A percentile compares a stretch with the other conserved stretches of the same genome.
Evolutionary conservation across 139 green algal genomes (phyloP).

Genomic region (Dunaliella sp.): DNA sequence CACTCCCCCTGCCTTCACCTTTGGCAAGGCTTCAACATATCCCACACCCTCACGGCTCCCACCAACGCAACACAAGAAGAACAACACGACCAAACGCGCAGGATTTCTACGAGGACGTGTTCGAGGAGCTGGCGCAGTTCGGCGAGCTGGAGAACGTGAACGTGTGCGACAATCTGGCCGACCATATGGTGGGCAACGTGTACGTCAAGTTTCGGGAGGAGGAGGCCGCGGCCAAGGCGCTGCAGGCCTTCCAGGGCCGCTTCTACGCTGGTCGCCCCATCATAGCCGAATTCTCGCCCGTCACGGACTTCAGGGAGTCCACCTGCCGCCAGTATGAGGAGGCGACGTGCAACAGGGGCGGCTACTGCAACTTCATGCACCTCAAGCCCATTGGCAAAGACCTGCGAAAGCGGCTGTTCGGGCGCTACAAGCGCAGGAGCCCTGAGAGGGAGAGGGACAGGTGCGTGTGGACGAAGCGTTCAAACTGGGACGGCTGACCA

Average conservation of each 20-base stretch:
- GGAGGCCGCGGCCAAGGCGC: conserved; percentile 68
- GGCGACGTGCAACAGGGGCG: conserved; percentile 92
- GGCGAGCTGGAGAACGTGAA: conserved; percentile 96
- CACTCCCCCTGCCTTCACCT: no score
- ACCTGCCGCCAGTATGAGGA: conserved; percentile 98
- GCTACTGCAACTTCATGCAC: conserved; percentile 99
- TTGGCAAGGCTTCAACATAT: no score
- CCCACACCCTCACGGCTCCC: no score
- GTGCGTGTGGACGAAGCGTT: no score
- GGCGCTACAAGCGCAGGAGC: conserved; percentile 68
- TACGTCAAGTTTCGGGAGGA: conserved; percentile 96
- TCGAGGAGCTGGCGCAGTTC: conserved; percentile 90
- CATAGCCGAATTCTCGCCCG: conserved; percentile 90
- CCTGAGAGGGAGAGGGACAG: conserved; percentile 14
- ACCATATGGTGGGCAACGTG: conserved; percentile 94
- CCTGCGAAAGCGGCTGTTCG: conserved; percentile 79
- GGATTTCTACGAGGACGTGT: conserved; percentile 99
- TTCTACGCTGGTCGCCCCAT: conserved; percentile 92
- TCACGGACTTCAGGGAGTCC: conserved; percentile 97
- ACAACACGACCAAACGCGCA: no score
- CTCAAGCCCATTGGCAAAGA: conserved; percentile 88
- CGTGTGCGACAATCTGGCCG: conserved; percentile 97
- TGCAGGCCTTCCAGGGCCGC: conserved; percentile 69
- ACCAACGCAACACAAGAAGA: no score
- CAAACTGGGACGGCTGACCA: no score